Evolutionary conservation across 139 green algal species (phyloP).

Genomic region (Astrephomene gubernaculifera): DNA sequence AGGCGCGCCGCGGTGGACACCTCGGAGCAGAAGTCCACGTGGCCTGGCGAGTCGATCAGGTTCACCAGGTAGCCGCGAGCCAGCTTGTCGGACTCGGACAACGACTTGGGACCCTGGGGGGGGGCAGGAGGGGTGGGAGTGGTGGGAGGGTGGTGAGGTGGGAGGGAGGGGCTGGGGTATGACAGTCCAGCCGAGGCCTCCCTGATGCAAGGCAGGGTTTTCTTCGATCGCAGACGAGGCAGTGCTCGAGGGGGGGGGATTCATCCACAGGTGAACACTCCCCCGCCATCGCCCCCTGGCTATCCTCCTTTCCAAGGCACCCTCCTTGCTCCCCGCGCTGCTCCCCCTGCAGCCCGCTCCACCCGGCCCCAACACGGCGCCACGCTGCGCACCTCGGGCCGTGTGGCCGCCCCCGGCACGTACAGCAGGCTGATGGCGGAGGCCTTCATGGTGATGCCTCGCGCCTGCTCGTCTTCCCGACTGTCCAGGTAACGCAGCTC

Average conservation of each 20-base stretch:
- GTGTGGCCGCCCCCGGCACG: conserved; percentile 67
- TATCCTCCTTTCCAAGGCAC: no score
- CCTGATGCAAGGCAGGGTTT: no score
- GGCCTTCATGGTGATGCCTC: conserved; percentile 99
- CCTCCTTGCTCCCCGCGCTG: no score
- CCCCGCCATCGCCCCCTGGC: no score
- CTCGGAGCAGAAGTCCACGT: conserved; percentile 99
- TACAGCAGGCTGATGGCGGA: conserved; percentile 95
- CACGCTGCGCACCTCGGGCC: conserved; percentile 58
- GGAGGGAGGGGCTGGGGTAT: background rate
- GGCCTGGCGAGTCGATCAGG: conserved; percentile 97
- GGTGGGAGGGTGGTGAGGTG: background rate
- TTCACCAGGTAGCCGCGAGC: conserved; percentile 89
- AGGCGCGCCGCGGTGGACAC: conserved; percentile 92
- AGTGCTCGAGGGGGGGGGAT: no score
- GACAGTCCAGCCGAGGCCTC: no score
- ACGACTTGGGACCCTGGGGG: conserved; percentile 51
- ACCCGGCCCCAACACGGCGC: background rate
- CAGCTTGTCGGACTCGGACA: conserved; percentile 56
- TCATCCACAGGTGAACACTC: no score
- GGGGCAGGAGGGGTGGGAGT: background rate
- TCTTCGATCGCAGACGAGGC: no score
- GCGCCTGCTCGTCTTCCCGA: conserved; percentile 94
- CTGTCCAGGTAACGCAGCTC: conserved; percentile 94
- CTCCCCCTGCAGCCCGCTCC: no score